Evolutionary conservation across 495 filamentous ascomycete genomes (phyloP), one percentile per base, ranked within the genome.

Genomic region (Pyronema omphalodes): DNA sequence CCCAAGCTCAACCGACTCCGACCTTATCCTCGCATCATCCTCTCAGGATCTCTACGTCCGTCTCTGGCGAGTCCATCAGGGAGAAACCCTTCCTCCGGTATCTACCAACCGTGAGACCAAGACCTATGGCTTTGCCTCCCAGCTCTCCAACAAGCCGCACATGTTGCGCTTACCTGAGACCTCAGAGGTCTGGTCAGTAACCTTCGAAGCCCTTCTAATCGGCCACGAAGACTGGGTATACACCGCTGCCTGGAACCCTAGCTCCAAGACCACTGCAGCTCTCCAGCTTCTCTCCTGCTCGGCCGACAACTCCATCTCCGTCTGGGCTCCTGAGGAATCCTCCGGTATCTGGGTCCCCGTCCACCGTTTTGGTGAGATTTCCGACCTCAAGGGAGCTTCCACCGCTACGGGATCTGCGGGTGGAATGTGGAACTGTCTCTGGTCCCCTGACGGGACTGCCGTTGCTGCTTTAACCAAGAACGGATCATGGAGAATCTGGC

Each of bases 161-260:
- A 73, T 71, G 37, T 74, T 86, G 29, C 71, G 80, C 57, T 73
- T 80, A 33, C 67, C 67, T 15, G 71, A 71, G 0, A 70, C 67
- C 1, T 77, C 71, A 37, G 64, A 62, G 7, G 71, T 76, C 40
- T 93, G 82, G 67, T 86, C 81, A 33, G 71, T 93, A 45, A 94
- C 88, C 0, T 96, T 96, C 57, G 93, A 96, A 68, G 93, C 93
- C 6, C 73, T 99, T 9, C 76, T 99, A 7, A 78, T 96, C 19
- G 91, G 93, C 15, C 93, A 96, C 61, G 91, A 99, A 60, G 91
- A 99, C 61, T 99, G 91, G 91, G 85, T 99, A 19, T 95, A 93
- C 64, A 88, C 83, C 51, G 76, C 83, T 0, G 71, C 71, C 37
- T 99, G 91, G 91, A 73, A 74, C 34, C 74, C 75, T 8, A 66